Conservation (phyloP, 345 rosid genomes). For the Ceriops tagal region DNA sequence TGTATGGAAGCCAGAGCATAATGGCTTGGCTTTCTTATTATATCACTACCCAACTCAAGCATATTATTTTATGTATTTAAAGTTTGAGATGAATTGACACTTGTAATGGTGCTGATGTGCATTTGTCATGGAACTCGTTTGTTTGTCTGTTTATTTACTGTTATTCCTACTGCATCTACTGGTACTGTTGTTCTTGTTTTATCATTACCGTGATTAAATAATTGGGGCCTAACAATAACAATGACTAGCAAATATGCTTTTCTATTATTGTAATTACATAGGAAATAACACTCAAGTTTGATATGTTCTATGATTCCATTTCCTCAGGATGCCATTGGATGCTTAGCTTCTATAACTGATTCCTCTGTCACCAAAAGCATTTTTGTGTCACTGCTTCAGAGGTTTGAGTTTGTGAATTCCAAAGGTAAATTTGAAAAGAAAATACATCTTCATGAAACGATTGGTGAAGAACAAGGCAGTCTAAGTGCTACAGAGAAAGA, state of each 20-base stretch:
- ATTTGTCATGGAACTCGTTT: no score
- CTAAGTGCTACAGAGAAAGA: constrained; percentile 33
- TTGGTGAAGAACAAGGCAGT: constrained; percentile 35
- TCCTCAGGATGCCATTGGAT: constrained; percentile 75
- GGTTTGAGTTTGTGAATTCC: constrained; percentile 46
- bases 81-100: no score
- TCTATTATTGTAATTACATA: no score
- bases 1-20: not conserved
- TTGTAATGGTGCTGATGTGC: no score
- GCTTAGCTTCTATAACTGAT: constrained; percentile 75
- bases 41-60: not conserved
- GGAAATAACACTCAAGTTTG: not conserved
- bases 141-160: no score
- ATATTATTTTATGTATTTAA: no score
- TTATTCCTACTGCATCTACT: no score
- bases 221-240: no score
- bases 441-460: constrained; percentile 24
- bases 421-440: constrained; percentile 39
- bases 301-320: constrained; percentile 19
- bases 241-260: no score
- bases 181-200: no score
- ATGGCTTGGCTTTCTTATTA: not conserved
- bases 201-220: no score
- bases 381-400: constrained; percentile 53
- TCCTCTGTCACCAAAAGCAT: constrained; percentile 60